Base-by-base conservation (phyloP, 192 early-diverging fungal genomes). In the Backusella tuberculispora region DNA sequence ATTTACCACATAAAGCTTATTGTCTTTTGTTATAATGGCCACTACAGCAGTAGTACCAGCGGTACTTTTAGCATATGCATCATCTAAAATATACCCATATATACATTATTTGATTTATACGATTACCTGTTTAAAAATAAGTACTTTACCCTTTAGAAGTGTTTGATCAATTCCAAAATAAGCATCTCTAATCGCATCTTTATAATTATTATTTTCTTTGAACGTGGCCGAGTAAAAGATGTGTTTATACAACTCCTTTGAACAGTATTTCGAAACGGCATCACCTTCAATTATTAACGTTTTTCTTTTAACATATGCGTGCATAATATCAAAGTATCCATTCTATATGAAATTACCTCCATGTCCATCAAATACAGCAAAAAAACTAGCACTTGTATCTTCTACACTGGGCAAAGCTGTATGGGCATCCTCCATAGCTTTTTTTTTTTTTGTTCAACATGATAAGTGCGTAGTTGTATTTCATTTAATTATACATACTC, bases 391-490 rank as follows among this genome's bases (percentile, higher is more conserved):
- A 47, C 88, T 83, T 48, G 87, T 87, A 40, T 85, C 88, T 38
- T 84, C 81, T 17, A 96, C 72, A 63, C 88, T 88, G n/a, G 94
- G 85, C 60, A 95, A 69, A 46, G 95, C 94, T 37, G 96, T 94
- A 85, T 99, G 97, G n/a, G 95, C 95, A 83, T 99, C 97, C 83
- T 99, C 97, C 97, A 99, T 99, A 68, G 90, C 93, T 92, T 24
- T 24, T 66, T 24, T 19, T 24, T 19, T 50, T 50, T 40, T 46
- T 42, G 19, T 46, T 43, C 29, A 24, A 60, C 17, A 60, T 21
- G 9, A 60, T 10, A 60, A 60, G 24, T 56, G 6, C 7, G 13
- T 56, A n/a, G 10, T 56, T 1, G 19, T 15, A 42, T 66, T 34
- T 37, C 34, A 42, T 44, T 12, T 6, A 19, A 42, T 24, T 26